Evolutionary conservation across 2,329 filamentous ascomycete genomes (phyloP).

Genomic region (Diatrype stigma): DNA sequence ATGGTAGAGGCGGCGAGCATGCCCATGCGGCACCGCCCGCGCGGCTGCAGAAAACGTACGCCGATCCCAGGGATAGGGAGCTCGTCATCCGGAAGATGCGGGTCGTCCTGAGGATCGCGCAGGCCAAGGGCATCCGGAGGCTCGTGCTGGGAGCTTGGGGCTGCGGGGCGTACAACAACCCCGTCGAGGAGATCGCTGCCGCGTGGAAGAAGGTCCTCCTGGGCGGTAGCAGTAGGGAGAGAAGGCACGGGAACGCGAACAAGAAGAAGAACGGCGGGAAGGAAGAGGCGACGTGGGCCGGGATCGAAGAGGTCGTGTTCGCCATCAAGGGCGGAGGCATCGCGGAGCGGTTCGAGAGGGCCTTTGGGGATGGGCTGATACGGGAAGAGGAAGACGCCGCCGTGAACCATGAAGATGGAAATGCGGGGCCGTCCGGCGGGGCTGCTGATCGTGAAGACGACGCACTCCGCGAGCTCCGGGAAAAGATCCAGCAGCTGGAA

Average conservation of each 20-base stretch:
- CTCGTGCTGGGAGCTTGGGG: slow-evolving; percentile 62
- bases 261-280: slow-evolving; percentile 10
- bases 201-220: slow-evolving; percentile 46
- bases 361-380: slow-evolving; percentile 39
- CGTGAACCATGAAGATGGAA: slow-evolving; percentile 8
- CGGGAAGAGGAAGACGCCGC: slow-evolving; percentile 26
- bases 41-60: slow-evolving; percentile 27
- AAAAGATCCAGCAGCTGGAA: slow-evolving; percentile 26
- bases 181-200: slow-evolving; percentile 52
- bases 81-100: slow-evolving; percentile 52
- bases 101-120: slow-evolving; percentile 49
- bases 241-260: slow-evolving; percentile 1
- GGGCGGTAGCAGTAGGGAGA: slow-evolving; percentile 15
- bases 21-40: background rate
- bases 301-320: slow-evolving; percentile 52
- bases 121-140: slow-evolving; percentile 38
- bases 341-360: slow-evolving; percentile 46
- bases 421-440: slow-evolving; percentile 4
- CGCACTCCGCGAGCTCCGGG: slow-evolving; percentile 21
- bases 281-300: slow-evolving; percentile 32
- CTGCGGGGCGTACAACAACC: slow-evolving; percentile 61
- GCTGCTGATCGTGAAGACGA: slow-evolving; percentile 1
- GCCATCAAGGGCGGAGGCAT: slow-evolving; percentile 50
- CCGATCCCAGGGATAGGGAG: slow-evolving; percentile 45
- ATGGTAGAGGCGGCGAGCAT: slow-evolving; percentile 26